Base-by-base conservation (phyloP, 495 filamentous ascomycete genomes). In the Aspergillus sclerotioniger region DNA sequence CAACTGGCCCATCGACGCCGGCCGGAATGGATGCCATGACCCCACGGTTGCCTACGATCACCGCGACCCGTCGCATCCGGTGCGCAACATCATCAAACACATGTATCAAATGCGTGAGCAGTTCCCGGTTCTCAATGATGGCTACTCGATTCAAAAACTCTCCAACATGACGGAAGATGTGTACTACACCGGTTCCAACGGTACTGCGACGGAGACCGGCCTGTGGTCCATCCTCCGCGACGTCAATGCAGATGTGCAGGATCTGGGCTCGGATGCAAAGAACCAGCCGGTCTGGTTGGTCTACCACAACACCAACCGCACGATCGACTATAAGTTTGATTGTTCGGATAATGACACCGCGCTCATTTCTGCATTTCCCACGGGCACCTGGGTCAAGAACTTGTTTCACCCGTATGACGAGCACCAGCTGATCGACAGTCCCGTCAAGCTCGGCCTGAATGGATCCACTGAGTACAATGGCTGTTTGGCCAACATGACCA, bases 221-320 rank as follows among this genome's bases (percentile, higher is more conserved):
- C 74, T 90, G 62, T 90, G 85, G 85, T 86, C 84, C 51, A 77
- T 86, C 35, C 62, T 79, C 28, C 80, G 87, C 9, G 79, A 76
- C n/a, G 69, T 72, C 17, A 80, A 78, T 56, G 63, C 70, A 0
- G 71, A 68, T 13, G 63, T 80, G 17, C 86, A 90, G 63, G 74
- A 84, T 56, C 67, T 84, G 25, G 68, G 71, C 12, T 67, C 62
- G 8, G 58, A 69, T 15, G 64, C 54, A 7, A 76, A 78, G 3
- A 85, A 86, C 37, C 77, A 82, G 58, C 71, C 76, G 0, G 73
- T 89, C 12, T 90, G 87, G 87, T 67, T 90, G 8, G 70, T 90
- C 2, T 89, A 87, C 62, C 76, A 80, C 25, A 90, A 90, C 63
- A 73, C 75, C 20, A 81, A 84, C 61, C 64, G 68, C 8, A 76